Evolutionary conservation across 192 early-diverging fungal genomes (phyloP).

Genomic region (Jimgerdemannia flammicorona): DNA sequence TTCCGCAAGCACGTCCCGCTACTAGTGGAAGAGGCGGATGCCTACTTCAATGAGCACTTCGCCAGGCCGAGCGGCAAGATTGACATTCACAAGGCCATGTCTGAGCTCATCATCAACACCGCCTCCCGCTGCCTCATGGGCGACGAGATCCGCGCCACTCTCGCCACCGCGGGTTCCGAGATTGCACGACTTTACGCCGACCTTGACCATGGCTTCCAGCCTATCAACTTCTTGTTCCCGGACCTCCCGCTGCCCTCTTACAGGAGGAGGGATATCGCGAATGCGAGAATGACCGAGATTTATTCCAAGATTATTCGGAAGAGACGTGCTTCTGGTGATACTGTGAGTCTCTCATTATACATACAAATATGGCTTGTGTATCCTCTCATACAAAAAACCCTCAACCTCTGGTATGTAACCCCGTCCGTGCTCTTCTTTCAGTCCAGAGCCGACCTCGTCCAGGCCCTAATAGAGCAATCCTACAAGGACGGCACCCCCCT

Average conservation of each 20-base stretch:
- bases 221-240: slow-evolving; percentile 92
- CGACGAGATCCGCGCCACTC: slow-evolving; percentile 82
- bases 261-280: slow-evolving; percentile 80
- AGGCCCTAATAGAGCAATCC: slow-evolving; percentile 74
- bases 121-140: slow-evolving; percentile 94
- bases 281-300: slow-evolving; percentile 74
- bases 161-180: slow-evolving; percentile 36
- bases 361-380: background rate
- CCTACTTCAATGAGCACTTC: slow-evolving; percentile 71
- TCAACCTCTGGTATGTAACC: too few species aligned
- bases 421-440: background rate
- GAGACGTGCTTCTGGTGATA: slow-evolving; percentile 52
- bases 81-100: slow-evolving; percentile 78
- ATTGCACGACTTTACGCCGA: slow-evolving; percentile 93
- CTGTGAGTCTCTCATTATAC: slow-evolving; percentile 5
- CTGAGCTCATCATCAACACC: slow-evolving; percentile 90
- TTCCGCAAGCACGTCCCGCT: slow-evolving; percentile 88
- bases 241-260: slow-evolving; percentile 90
- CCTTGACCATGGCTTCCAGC: slow-evolving; percentile 89
- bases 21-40: slow-evolving; percentile 74
- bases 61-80: slow-evolving; percentile 47
- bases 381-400: background rate
- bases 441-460: slow-evolving; percentile 61
- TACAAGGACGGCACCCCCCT: slow-evolving; percentile 88
- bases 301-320: slow-evolving; percentile 80